These are phyloP conservation scores for Alternaria brassicicola DNA, from an alignment of 2,329 filamentous ascomycete genomes.

Conservation along the genomic window DNA sequence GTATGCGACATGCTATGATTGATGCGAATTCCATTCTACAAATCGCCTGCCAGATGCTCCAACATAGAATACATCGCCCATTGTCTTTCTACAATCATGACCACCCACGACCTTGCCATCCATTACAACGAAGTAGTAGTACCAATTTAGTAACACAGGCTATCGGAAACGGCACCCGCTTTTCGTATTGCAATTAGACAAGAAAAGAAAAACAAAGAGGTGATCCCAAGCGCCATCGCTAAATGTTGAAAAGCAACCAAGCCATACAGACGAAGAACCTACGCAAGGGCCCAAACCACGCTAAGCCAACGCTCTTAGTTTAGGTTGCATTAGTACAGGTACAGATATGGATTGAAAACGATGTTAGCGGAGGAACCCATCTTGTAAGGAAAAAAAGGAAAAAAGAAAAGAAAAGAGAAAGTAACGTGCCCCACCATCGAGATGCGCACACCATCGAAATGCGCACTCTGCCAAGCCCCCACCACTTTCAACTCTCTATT, in stretches of 20 bases:
- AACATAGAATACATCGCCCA: background rate
- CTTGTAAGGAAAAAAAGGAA: background rate
- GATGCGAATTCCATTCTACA: background rate
- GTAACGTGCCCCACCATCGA: too few species aligned
- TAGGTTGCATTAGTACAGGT: constrained; percentile 5
- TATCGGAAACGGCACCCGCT: background rate
- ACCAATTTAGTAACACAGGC: constrained; percentile 11
- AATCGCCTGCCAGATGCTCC: background rate
- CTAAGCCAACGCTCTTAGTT: constrained; percentile 9
- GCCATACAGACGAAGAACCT: background rate
- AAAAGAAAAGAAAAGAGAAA: background rate
- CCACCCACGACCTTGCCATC: background rate
- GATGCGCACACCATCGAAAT: too few species aligned
- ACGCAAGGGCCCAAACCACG: constrained; percentile 1
- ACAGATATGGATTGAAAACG: background rate
- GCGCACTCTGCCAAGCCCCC: too few species aligned
- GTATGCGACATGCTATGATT: background rate
- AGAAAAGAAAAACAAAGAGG: background rate
- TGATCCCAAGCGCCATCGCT: constrained; percentile 35
- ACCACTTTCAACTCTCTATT: too few species aligned
- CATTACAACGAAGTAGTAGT: constrained; percentile 10
- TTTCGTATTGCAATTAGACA: background rate
- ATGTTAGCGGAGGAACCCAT: background rate
- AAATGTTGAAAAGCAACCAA: constrained; percentile 12
- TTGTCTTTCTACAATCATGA: background rate